phyloP scores from a whole-genome alignment of 2,329 filamentous ascomycete genomes.

The Aspergillus fumigatiaffinis region DNA sequence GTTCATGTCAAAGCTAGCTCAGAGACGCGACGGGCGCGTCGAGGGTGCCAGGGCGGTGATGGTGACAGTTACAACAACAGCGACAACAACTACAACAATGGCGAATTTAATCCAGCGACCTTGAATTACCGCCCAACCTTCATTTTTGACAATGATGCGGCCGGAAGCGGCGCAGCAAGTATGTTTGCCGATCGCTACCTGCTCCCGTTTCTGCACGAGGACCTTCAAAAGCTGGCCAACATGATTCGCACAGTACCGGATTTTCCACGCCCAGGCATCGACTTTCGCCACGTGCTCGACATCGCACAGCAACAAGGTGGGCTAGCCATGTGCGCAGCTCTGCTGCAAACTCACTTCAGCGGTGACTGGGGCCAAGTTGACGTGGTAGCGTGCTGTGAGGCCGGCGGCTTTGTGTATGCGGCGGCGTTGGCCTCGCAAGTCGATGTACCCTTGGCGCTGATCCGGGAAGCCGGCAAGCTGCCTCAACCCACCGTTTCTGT shows the following conservation, averaged over 20 bases:
- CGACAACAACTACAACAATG: constrained; percentile 9
- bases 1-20: constrained; percentile 45
- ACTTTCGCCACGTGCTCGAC: constrained; percentile 57
- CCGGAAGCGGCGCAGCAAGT: constrained; percentile 37
- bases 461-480: constrained; percentile 57
- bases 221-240: constrained; percentile 44
- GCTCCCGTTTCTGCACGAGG: constrained; percentile 45
- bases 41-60: background rate
- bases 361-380: constrained; percentile 48
- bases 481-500: constrained; percentile 54
- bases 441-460: constrained; percentile 44
- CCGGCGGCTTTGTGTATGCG: constrained; percentile 55
- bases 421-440: constrained; percentile 46
- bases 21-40: constrained; percentile 27
- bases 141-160: constrained; percentile 50
- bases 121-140: constrained; percentile 41
- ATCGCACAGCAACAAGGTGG: constrained; percentile 52
- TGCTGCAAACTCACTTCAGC: constrained; percentile 47
- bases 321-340: constrained; percentile 48
- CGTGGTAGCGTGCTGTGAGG: constrained; percentile 52
- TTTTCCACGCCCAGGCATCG: constrained; percentile 50
- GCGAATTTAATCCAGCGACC: constrained; percentile 14
- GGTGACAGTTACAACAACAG: background rate
- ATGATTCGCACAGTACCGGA: constrained; percentile 50
- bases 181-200: constrained; percentile 43